These are phyloP conservation scores for Magnusiomyces starmeri DNA, from an alignment of 1,139 yeast genomes.

Conservation along the genomic window DNA sequence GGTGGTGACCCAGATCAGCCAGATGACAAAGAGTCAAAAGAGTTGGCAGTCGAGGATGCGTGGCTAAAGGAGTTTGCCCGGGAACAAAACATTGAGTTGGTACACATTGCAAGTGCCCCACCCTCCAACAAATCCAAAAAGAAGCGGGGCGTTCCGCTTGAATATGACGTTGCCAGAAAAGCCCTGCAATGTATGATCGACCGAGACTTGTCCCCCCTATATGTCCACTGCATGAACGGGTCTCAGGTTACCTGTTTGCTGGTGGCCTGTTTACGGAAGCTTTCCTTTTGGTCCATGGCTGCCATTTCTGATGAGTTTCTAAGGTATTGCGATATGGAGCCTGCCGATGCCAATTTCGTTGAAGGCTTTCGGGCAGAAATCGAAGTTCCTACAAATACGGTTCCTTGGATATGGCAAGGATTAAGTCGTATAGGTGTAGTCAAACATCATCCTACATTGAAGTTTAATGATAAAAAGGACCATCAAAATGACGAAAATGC, in stretches of 20 bases:
- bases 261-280: conserved; percentile 76
- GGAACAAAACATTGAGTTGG: conserved; percentile 41
- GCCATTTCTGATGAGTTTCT: conserved; percentile 83
- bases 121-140: conserved; percentile 29
- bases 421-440: conserved; percentile 3
- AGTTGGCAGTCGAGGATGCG: conserved; percentile 32
- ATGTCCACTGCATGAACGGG: conserved; percentile 83
- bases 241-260: conserved; percentile 79
- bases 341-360: conserved; percentile 76
- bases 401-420: conserved; percentile 43
- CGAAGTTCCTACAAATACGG: conserved; percentile 45
- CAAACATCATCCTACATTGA: conserved; percentile 7
- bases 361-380: conserved; percentile 69
- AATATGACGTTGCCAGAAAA: conserved; percentile 50
- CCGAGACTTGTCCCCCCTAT: conserved; percentile 58
- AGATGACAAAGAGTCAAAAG: neutral
- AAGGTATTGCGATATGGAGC: conserved; percentile 69
- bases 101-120: conserved; percentile 62
- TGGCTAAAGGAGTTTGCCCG: conserved; percentile 46
- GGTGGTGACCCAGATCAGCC: conserved; percentile 5
- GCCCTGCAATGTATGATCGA: conserved; percentile 58
- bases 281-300: conserved; percentile 84
- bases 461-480: neutral
- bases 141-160: conserved; percentile 59
- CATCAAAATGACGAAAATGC: neutral